Percentiles rank a stretch among this genome's conserved stretches.
phyloP scores from a whole-genome alignment of 345 rosid genomes.

The Lepidium africanum region DNA sequence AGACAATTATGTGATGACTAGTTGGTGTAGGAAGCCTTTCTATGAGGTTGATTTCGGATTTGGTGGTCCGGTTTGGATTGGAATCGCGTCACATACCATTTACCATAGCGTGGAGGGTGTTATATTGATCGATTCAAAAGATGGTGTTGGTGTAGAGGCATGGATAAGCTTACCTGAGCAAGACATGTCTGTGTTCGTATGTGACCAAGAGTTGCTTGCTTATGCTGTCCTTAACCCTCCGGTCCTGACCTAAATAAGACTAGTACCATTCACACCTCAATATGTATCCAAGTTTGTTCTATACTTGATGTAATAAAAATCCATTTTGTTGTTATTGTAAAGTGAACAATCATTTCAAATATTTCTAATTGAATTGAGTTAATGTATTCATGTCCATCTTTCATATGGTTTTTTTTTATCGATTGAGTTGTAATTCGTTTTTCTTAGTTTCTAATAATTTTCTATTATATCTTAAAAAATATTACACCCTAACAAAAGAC shows the following conservation, averaged over 20 bases:
- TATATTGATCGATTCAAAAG: constrained; percentile 17
- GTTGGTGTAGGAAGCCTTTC: constrained; percentile 34
- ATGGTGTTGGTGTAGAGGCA: constrained; percentile 38
- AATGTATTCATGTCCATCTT: no score
- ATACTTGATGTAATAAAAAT: background rate
- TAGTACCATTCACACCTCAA: background rate
- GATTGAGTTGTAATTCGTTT: no score
- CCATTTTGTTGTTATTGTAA: background rate
- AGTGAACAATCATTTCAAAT: background rate
- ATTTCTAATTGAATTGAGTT: no score
- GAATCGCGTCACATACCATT: rapidly evolving
- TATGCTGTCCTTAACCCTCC: constrained; percentile 31
- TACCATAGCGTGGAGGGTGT: background rate
- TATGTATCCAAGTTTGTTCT: background rate
- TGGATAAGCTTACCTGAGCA: constrained; percentile 40
- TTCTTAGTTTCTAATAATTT: no score
- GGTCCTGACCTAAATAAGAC: background rate
- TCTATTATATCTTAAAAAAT: no score
- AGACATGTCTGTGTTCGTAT: no score
- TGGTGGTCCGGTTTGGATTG: constrained; percentile 39
- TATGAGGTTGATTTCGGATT: constrained; percentile 41
- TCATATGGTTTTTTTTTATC: no score
- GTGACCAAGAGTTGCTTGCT: constrained; percentile 30
- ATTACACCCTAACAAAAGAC: no score
- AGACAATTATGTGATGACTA: constrained; percentile 21